Base-by-base conservation (phyloP, 2,329 filamentous ascomycete genomes). In the Xylariaceae sp. region DNA sequence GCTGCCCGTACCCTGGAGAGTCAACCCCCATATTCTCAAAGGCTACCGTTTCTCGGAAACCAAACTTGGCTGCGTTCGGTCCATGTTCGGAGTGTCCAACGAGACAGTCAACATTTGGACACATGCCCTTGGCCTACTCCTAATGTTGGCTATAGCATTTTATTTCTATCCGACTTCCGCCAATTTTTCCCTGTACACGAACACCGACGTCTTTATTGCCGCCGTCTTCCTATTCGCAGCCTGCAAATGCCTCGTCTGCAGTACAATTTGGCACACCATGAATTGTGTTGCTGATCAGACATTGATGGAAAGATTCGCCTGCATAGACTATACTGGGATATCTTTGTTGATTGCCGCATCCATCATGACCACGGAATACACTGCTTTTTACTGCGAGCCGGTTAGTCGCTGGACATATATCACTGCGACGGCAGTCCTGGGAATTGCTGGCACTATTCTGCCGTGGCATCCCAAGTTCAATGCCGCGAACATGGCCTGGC, bases 101-200 rank as follows among this genome's bases (percentile, higher is more conserved):
- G 93, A 98, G 67, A 79, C 85, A 31, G 84, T 97, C 71, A 98
- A 98, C 67, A 98, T 98, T 59, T 98, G 93, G 93, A 91, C 90
- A 2, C 93, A 98, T 62, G 80, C 85, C 11, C 76, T 98, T 22
- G 93, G 93, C 15, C 76, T 97, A n/a, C 60, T 97, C 24, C 73
- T 96, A 48, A 87, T 98, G 35, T 76, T 97, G 29, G 74, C 89
- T 11, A 77, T 97, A 33, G 93, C 93, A 42, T 91, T 98, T 54
- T 95, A 95, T 70, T 94, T 95, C 64, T 98, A 98, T 64, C 93
- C 93, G 0, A 81, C 82, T 37, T 90, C 87, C 51, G 75, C 81
- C 57, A 91, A 94, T 63, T 98, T 97, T 68, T 81, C 79, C 35
- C 73, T 88, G 47, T 94, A 88, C 64, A 89, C 87, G 44, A 94